A percentile compares a stretch with the other conserved stretches of the same genome.
Evolutionary conservation across 345 rosid species (phyloP).

Genomic region (Iberis pinnata): DNA sequence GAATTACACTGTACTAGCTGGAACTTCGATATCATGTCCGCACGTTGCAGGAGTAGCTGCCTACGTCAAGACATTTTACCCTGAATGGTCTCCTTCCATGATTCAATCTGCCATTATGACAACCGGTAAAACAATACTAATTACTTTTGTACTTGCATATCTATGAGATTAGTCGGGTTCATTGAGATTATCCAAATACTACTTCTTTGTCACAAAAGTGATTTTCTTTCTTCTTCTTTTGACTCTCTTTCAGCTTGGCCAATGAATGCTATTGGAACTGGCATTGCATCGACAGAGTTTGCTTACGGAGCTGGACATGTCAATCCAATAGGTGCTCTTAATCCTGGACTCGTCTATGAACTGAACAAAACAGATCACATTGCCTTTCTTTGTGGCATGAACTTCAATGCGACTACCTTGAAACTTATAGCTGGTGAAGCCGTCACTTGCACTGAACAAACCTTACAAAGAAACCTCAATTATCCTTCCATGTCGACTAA

Average conservation of each 20-base stretch:
- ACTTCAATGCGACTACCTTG: no score
- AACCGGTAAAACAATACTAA: constrained; percentile 35
- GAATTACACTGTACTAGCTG: constrained; percentile 26
- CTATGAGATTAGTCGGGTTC: no score
- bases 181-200: no score
- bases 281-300: constrained; percentile 27
- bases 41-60: constrained; percentile 45
- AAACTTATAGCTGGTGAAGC: constrained; percentile 35
- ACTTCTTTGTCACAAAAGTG: no score
- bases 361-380: constrained; percentile 29
- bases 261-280: not conserved
- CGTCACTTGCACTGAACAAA: constrained; percentile 27
- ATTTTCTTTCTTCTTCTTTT: no score
- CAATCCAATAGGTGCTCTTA: constrained; percentile 37
- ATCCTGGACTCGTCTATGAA: constrained; percentile 32
- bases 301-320: constrained; percentile 51
- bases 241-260: constrained; percentile 36
- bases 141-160: not conserved
- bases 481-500: constrained; percentile 44
- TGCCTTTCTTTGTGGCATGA: constrained; percentile 37
- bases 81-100: constrained; percentile 50
- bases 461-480: constrained; percentile 35
- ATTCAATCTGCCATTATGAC: constrained; percentile 62
- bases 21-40: constrained; percentile 57
- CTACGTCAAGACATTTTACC: constrained; percentile 34